Percentiles rank a stretch among this genome's conserved stretches.
These are phyloP conservation scores for Scortechinia acanthostroma DNA, from an alignment of 2,329 filamentous ascomycete genomes.

Conservation along the genomic window DNA sequence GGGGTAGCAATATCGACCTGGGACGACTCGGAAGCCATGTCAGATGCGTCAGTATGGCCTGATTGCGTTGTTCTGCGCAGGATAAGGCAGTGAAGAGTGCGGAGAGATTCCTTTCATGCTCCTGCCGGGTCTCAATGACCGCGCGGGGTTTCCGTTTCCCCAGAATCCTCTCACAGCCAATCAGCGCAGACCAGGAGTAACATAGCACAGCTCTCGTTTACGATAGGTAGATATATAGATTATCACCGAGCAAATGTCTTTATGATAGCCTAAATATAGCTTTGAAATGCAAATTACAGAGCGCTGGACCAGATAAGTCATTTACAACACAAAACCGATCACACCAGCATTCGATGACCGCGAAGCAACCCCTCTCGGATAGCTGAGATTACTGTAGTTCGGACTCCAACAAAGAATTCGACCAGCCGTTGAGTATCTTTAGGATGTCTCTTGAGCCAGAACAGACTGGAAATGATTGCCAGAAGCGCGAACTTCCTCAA, in stretches of 20 bases:
- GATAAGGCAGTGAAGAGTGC: background rate
- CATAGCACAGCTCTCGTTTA: too few relatives aligned
- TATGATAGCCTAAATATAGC: too few relatives aligned
- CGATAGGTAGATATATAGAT: too few relatives aligned
- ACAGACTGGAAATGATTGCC: background rate
- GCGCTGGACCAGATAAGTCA: too few relatives aligned
- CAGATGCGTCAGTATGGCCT: background rate
- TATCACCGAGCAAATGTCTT: too few relatives aligned
- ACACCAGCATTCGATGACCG: background rate
- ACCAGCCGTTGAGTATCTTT: background rate
- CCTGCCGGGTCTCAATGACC: too few relatives aligned
- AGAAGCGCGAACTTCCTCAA: background rate
- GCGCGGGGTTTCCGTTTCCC: background rate
- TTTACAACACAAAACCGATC: background rate
- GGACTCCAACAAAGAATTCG: background rate
- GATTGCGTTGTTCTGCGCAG: background rate
- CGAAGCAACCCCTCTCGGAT: background rate
- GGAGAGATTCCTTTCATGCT: background rate
- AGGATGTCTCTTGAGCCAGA: background rate
- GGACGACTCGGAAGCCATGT: constrained; percentile 23
- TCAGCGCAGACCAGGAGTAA: background rate
- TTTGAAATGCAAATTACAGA: too few relatives aligned
- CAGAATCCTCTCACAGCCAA: background rate
- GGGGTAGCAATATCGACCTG: constrained; percentile 15
- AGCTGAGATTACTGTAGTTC: background rate